These are phyloP conservation scores for Tricholoma saponaceum DNA, from an alignment of 768 basidiomycete species.

Conservation along the genomic window DNA sequence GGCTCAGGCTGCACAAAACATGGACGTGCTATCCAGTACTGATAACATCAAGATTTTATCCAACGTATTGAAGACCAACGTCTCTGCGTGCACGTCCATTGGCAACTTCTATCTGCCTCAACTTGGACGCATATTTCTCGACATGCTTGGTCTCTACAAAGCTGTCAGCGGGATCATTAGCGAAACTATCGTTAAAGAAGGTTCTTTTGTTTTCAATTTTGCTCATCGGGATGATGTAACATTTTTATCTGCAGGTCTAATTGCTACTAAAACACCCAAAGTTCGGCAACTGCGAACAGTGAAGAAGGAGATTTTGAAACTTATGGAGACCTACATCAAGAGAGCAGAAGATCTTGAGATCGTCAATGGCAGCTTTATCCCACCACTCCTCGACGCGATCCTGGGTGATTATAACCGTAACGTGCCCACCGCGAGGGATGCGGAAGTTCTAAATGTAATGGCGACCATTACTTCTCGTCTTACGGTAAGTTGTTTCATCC, in stretches of 20 bases:
- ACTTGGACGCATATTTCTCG: constrained; percentile 90
- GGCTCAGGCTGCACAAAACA: constrained; percentile 88
- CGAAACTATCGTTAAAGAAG: constrained; percentile 83
- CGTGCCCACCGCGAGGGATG: constrained; percentile 89
- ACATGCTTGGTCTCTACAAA: constrained; percentile 97
- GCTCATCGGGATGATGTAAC: neutral
- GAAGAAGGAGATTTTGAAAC: constrained; percentile 96
- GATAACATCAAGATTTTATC: constrained; percentile 97
- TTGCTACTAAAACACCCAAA: constrained; percentile 97
- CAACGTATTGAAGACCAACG: constrained; percentile 98
- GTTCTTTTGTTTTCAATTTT: constrained; percentile 31
- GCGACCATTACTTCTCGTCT: constrained; percentile 87
- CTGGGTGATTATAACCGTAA: constrained; percentile 95
- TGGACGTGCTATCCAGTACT: constrained; percentile 84
- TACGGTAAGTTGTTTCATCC: constrained; percentile 54
- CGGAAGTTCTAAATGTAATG: constrained; percentile 97
- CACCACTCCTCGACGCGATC: constrained; percentile 94
- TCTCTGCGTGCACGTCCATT: constrained; percentile 94
- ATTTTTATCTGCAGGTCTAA: constrained; percentile 48
- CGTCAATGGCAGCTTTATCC: constrained; percentile 89
- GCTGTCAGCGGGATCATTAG: constrained; percentile 98
- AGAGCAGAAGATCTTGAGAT: constrained; percentile 96
- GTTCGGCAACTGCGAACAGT: constrained; percentile 91
- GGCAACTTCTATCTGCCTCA: constrained; percentile 97
- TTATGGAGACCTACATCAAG: constrained; percentile 97